Evolutionary conservation across 805 yeast species (phyloP).

Genomic region (Pichia kluyveri): DNA sequence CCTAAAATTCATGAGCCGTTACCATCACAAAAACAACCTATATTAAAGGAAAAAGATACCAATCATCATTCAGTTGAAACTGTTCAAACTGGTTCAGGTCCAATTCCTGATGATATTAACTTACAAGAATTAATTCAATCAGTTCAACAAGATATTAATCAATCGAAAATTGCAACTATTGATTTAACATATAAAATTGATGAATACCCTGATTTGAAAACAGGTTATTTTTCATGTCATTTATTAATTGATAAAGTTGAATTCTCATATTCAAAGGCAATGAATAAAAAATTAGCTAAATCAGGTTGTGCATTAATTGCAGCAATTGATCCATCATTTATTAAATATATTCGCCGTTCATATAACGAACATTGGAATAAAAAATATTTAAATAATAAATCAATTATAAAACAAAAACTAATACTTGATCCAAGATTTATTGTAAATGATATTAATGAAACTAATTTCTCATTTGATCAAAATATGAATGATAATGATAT

Average conservation of each 20-base stretch:
- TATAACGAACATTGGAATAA: conserved; percentile 2
- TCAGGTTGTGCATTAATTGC: conserved; percentile 6
- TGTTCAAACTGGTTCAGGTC: no score
- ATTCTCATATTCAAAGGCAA: neutral
- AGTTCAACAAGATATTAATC: conserved; percentile 8
- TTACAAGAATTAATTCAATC: conserved; percentile 3
- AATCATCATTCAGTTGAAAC: no score
- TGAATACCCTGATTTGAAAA: neutral
- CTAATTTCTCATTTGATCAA: no score
- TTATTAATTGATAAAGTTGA: neutral
- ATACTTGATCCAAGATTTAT: conserved; percentile 1
- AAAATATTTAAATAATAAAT: neutral
- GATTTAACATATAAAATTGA: neutral
- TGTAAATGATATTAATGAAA: neutral
- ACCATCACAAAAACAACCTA: no score
- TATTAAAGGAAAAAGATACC: neutral
- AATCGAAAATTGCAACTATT: neutral
- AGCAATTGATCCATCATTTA: neutral
- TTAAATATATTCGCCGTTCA: conserved; percentile 2
- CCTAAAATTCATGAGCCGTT: no score
- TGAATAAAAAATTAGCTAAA: conserved; percentile 9
- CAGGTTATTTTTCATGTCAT: conserved; percentile 2
- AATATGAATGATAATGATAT: no score
- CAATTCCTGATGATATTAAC: no score
- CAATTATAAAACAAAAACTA: neutral